Percentiles rank a stretch among this genome's conserved stretches.
phyloP scores from a whole-genome alignment of 495 filamentous ascomycete genomes.

The Delitschia confertaspora region DNA sequence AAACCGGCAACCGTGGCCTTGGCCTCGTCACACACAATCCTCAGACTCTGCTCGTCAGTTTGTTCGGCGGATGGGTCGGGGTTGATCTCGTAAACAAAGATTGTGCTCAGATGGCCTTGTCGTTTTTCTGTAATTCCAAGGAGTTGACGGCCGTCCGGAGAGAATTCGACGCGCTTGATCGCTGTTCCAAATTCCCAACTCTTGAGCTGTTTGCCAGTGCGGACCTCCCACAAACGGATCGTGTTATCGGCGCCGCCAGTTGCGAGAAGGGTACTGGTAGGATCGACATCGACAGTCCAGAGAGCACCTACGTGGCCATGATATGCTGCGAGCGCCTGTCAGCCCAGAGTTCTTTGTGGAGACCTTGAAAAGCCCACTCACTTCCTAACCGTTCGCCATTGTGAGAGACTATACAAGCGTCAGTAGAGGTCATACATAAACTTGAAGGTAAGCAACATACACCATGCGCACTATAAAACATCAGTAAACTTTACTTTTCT shows the following conservation, averaged over 20 bases:
- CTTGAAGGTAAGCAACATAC: slow-evolving; percentile 3
- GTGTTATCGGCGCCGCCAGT: slow-evolving; percentile 97
- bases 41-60: slow-evolving; percentile 66
- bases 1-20: slow-evolving; percentile 96
- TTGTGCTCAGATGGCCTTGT: slow-evolving; percentile 87
- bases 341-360: background rate
- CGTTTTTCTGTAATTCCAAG: slow-evolving; percentile 96
- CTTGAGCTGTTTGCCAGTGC: slow-evolving; percentile 86
- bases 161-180: slow-evolving; percentile 95
- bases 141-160: slow-evolving; percentile 77
- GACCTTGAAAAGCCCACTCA: background rate
- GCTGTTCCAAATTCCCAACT: slow-evolving; percentile 94
- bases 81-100: slow-evolving; percentile 79
- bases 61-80: slow-evolving; percentile 75
- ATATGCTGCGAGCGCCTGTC: slow-evolving; percentile 92
- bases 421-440: slow-evolving; percentile 1
- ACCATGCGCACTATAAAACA: slow-evolving; percentile 12
- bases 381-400: slow-evolving; percentile 62
- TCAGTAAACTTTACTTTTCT: slow-evolving; percentile 32
- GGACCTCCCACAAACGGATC: slow-evolving; percentile 91
- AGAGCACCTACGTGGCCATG: slow-evolving; percentile 93
- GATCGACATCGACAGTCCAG: slow-evolving; percentile 97
- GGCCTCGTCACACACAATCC: slow-evolving; percentile 84
- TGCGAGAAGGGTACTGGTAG: slow-evolving; percentile 84
- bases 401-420: slow-evolving; percentile 31